phyloP scores from a whole-genome alignment of 2,329 filamentous ascomycete species.

The Cyphellophora europaea region DNA sequence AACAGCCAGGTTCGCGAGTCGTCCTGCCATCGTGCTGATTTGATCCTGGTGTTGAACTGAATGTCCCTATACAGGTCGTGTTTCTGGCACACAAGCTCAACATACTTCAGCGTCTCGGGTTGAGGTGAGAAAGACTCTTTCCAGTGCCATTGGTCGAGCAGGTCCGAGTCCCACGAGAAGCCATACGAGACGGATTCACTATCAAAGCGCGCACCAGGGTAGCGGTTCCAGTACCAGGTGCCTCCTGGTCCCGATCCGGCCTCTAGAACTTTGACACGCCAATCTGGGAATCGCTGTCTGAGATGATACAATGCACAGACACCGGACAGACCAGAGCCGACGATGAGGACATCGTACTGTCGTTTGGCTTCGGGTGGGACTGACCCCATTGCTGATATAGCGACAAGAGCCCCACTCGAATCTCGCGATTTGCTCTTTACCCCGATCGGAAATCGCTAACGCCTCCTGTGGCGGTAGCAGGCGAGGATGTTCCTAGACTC shows the following conservation, averaged over 20 bases:
- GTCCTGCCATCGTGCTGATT: constrained; percentile 9
- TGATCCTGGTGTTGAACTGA: constrained; percentile 20
- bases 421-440: too few species aligned
- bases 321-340: constrained; percentile 14
- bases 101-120: constrained; percentile 30
- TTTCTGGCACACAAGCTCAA: constrained; percentile 28
- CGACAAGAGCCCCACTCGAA: too few species aligned
- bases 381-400: too few species aligned
- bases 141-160: constrained; percentile 34
- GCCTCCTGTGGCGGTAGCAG: too few species aligned
- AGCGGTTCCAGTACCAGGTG: constrained; percentile 47
- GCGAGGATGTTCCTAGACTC: too few species aligned
- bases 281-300: constrained; percentile 17
- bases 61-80: constrained; percentile 29
- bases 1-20: constrained; percentile 6
- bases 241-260: constrained; percentile 24
- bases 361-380: too few species aligned
- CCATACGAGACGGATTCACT: constrained; percentile 45
- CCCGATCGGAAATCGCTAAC: too few species aligned
- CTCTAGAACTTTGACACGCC: constrained; percentile 25
- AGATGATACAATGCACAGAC: constrained; percentile 21
- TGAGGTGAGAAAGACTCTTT: constrained; percentile 29
- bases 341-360: constrained; percentile 12
- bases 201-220: constrained; percentile 47
- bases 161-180: constrained; percentile 37